phyloP scores from a whole-genome alignment of 805 yeast species.

The Candida xyloterini region DNA sequence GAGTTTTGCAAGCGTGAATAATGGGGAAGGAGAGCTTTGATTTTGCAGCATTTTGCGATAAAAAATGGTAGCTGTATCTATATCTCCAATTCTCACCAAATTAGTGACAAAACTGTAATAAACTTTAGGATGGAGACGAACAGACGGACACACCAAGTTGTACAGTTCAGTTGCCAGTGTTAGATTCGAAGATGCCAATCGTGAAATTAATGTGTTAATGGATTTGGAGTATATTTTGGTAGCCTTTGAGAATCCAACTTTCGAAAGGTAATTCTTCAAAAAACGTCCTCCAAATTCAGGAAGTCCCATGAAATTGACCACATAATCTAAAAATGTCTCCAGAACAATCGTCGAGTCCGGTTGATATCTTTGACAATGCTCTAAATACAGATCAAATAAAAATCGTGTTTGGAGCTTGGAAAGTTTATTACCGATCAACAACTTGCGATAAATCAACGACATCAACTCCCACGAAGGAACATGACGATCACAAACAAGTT shows the following conservation, averaged over 20 bases:
- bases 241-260: background rate
- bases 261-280: slow-evolving; percentile 3
- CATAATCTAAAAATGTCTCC: slow-evolving; percentile 19
- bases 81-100: slow-evolving; percentile 19
- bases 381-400: slow-evolving; percentile 10
- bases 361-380: background rate
- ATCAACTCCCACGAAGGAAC: slow-evolving; percentile 9
- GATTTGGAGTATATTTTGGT: slow-evolving; percentile 8
- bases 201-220: slow-evolving; percentile 9
- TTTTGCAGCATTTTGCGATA: slow-evolving; percentile 13
- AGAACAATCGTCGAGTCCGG: slow-evolving; percentile 10
- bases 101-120: slow-evolving; percentile 18
- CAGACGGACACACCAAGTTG: background rate
- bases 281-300: slow-evolving; percentile 15
- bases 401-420: slow-evolving; percentile 11
- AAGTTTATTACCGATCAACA: slow-evolving; percentile 5
- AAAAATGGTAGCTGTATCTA: slow-evolving; percentile 16
- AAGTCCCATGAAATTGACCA: slow-evolving; percentile 3
- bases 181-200: slow-evolving; percentile 15
- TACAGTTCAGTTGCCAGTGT: slow-evolving; percentile 11
- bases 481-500: slow-evolving; percentile 6
- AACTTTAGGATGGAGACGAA: slow-evolving; percentile 9
- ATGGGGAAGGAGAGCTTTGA: background rate
- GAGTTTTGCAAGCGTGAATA: slow-evolving; percentile 5
- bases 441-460: slow-evolving; percentile 8